Percentiles rank a stretch among this genome's conserved stretches.
Evolutionary conservation across 2,329 filamentous ascomycete genomes (phyloP).

Genomic region (Anisogramma anomala): DNA sequence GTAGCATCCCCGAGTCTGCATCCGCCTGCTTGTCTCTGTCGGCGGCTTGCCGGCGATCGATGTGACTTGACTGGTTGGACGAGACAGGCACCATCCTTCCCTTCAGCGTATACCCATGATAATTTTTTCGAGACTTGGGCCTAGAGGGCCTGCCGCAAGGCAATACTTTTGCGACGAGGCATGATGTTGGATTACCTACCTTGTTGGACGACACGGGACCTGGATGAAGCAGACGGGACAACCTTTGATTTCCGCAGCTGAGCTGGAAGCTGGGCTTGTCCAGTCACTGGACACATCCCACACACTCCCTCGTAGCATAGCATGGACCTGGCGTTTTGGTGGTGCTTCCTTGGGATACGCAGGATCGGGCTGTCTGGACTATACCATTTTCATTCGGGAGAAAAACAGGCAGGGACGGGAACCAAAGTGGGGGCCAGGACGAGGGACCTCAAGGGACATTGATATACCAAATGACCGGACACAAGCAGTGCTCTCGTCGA

Average conservation of each 20-base stretch:
- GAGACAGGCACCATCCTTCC: conserved; percentile 3
- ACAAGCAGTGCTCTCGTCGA: too few species aligned
- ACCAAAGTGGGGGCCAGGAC: background rate
- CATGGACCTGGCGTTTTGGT: conserved; percentile 8
- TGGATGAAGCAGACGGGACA: background rate
- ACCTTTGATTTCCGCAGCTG: conserved; percentile 10
- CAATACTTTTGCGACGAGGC: conserved; percentile 6
- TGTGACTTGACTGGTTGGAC: background rate
- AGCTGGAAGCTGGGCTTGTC: conserved; percentile 12
- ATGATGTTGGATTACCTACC: conserved; percentile 11
- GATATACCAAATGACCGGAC: too few species aligned
- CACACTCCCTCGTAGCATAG: background rate
- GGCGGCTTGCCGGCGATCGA: background rate
- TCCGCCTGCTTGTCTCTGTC: conserved; percentile 12
- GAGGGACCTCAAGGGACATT: too few species aligned
- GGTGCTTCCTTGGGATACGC: background rate
- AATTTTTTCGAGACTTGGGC: conserved; percentile 7
- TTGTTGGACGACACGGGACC: conserved; percentile 14
- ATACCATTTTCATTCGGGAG: conserved; percentile 6
- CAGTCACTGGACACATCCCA: background rate
- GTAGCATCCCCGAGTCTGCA: conserved; percentile 11
- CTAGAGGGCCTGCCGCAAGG: conserved; percentile 14
- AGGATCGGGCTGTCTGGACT: background rate
- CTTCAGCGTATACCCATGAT: conserved; percentile 22
- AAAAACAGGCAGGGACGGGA: conserved; percentile 1